phyloP scores from a whole-genome alignment of 2,329 filamentous ascomycete species.

The Fusarium scirpi region DNA sequence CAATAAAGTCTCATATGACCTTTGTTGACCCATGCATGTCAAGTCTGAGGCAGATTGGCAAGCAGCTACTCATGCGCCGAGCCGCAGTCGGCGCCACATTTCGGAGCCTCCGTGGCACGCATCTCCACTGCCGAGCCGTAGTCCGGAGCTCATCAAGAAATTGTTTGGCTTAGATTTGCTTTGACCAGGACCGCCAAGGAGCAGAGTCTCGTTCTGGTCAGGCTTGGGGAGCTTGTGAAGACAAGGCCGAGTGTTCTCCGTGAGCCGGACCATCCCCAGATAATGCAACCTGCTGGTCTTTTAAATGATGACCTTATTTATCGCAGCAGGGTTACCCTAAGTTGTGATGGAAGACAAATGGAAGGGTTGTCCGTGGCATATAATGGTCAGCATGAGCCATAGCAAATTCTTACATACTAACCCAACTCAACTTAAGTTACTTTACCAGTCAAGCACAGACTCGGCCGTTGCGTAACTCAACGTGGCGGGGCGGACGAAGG shows the following conservation, averaged over 20 bases:
- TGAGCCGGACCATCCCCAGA: background rate
- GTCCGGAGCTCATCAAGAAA: conserved; percentile 18
- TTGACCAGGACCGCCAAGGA: conserved; percentile 24
- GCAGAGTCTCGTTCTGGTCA: background rate
- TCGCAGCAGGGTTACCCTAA: background rate
- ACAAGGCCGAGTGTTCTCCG: conserved; percentile 22
- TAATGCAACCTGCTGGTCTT: background rate
- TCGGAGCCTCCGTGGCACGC: conserved; percentile 32
- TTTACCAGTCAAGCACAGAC: conserved; percentile 20
- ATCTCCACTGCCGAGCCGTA: conserved; percentile 31
- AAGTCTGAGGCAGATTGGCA: background rate
- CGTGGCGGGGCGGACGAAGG: conserved; percentile 24
- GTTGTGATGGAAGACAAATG: background rate
- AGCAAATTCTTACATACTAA: conserved; percentile 3
- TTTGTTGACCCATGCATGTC: background rate
- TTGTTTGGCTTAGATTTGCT: conserved; percentile 2
- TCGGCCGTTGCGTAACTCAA: conserved; percentile 23
- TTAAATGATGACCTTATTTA: background rate
- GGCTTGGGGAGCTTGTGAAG: background rate
- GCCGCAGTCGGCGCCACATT: conserved; percentile 24
- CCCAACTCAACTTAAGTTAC: background rate
- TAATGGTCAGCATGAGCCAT: background rate
- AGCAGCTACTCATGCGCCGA: conserved; percentile 21
- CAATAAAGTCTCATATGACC: background rate
- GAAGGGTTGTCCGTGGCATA: background rate